phyloP scores from a whole-genome alignment of 2,329 filamentous ascomycete species.

The Sclerotinia subarctica region DNA sequence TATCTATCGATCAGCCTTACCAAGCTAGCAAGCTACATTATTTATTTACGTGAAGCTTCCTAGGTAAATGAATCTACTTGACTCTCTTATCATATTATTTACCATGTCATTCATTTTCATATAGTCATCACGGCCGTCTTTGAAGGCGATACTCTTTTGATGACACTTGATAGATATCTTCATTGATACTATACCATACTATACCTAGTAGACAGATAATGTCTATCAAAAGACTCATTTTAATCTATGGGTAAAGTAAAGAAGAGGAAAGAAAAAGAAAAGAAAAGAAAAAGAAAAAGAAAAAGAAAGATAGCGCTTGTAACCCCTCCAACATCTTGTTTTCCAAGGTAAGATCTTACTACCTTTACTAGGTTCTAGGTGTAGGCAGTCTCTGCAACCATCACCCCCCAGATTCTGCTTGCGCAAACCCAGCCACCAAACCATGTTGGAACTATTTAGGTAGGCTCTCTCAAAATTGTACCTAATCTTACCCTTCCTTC shows the following conservation, averaged over 20 bases:
- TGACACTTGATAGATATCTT: too few species aligned
- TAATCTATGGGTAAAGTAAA: too few species aligned
- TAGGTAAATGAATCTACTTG: neutral
- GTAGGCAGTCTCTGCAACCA: constrained; percentile 1
- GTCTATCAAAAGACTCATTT: too few species aligned
- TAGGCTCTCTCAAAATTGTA: neutral
- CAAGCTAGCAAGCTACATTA: neutral
- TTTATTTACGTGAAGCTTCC: neutral
- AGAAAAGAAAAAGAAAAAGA: too few species aligned
- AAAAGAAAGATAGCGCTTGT: neutral
- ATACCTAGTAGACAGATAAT: too few species aligned
- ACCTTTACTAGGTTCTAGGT: neutral
- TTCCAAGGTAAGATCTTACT: too few species aligned
- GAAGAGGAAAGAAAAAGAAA: neutral
- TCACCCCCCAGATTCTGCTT: constrained; percentile 4
- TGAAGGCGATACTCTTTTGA: too few species aligned
- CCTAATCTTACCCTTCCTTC: neutral
- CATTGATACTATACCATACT: too few species aligned
- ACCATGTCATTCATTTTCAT: too few species aligned
- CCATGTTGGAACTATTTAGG: neutral
- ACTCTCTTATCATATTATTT: neutral
- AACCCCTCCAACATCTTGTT: neutral
- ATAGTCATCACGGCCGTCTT: too few species aligned
- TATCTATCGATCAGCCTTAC: neutral
- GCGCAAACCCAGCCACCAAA: neutral